Percentiles rank a stretch among this genome's conserved stretches.
phyloP scores from a whole-genome alignment of 768 basidiomycete species.

The Tulasnella sp. region DNA sequence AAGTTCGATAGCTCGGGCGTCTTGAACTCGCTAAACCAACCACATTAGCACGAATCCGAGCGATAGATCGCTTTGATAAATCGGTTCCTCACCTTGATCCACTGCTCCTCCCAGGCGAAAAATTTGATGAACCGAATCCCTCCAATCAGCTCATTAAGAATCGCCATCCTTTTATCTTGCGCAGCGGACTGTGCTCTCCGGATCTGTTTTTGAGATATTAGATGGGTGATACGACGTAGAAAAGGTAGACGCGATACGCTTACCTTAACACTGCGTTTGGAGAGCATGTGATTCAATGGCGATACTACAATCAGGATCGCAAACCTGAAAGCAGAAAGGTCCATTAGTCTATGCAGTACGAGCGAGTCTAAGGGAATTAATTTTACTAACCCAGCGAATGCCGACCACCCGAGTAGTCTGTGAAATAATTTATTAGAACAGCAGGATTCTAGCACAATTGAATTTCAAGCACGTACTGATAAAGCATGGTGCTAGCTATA shows the following conservation, averaged over 20 bases:
- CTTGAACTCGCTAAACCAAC: constrained; percentile 21
- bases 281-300: constrained; percentile 61
- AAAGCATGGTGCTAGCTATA: constrained; percentile 63
- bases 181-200: constrained; percentile 46
- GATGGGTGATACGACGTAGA: background rate
- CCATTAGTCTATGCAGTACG: too few species aligned
- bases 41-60: background rate
- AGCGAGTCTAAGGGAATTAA: constrained; percentile 27
- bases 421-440: background rate
- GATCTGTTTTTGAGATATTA: constrained; percentile 1
- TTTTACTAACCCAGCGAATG: constrained; percentile 58
- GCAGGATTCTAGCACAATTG: background rate
- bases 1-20: constrained; percentile 27
- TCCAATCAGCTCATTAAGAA: constrained; percentile 64
- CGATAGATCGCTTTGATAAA: background rate
- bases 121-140: constrained; percentile 25
- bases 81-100: constrained; percentile 21
- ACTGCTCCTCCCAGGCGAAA: constrained; percentile 31
- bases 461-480: constrained; percentile 42
- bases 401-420: constrained; percentile 55
- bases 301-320: constrained; percentile 49
- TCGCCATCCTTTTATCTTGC: constrained; percentile 68
- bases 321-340: constrained; percentile 27
- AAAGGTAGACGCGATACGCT: background rate
- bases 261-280: constrained; percentile 38